Base-by-base conservation (phyloP, 148 eudicot genomes). In the Rhododendron ferrugineum region DNA sequence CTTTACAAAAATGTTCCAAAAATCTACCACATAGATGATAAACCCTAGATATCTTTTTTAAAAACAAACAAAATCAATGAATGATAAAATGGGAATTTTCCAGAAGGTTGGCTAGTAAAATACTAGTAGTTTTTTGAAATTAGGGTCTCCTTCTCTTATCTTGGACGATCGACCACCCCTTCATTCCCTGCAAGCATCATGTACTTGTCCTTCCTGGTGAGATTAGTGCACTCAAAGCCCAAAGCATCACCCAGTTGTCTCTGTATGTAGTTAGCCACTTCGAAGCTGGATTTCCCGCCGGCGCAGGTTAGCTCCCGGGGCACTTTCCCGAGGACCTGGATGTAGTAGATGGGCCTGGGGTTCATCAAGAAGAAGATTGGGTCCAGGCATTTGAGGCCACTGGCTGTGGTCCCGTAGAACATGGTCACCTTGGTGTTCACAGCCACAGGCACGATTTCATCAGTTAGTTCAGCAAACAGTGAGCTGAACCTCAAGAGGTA, bases 341-440 rank as follows among this genome's bases (percentile, higher is more conserved):
- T 60, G n/a, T 80, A 84, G 82, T 96, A 96, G 8, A 85, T 78
- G 6, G 99, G 98, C 44, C 91, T 89, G 0, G 99, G 99, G 87
- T 96, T 95, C 98, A 95, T 95, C 74, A 95, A 40, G 91, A 96
- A 96, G 90, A 93, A 96, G 44, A 96, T 86, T 5, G 98, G 93
- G 90, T 96, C 99, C 78, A 96, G 82, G 68, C 93, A 93, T 84
- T 96, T 96, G 26, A 90, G 87, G 88, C 99, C 99, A 79, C 96
- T 91, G 0, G 99, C 96, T 0, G 99, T 96, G 0, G 97, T 96
- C 82, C 98, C 99, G 70, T 96, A 95, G 82, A 96, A 96, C 98
- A 96, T 95, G 75, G 60, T 89, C 72, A 96, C 98, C 9, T 90
- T 36, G 0, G 94, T 86, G 86, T 96, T 87, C 82, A 94, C 56